These are phyloP conservation scores for Musa beccarii DNA, from an alignment of 176 grass and related monocot genomes.

Conservation along the genomic window DNA sequence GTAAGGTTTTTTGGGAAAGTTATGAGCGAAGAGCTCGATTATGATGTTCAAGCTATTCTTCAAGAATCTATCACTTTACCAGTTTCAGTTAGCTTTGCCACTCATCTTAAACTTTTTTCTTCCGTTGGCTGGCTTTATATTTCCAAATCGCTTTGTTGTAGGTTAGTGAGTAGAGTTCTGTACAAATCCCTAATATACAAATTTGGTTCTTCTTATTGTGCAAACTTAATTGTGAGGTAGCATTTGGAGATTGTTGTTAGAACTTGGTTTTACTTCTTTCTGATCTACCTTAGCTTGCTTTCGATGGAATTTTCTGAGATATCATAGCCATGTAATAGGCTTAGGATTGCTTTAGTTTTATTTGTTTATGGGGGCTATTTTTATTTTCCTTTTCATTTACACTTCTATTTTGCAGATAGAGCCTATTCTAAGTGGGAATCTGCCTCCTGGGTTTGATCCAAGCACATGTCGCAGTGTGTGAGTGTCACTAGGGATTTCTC, in stretches of 20 bases:
- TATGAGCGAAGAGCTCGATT: background rate
- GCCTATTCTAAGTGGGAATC: slow-evolving; percentile 85
- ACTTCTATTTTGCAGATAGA: slow-evolving; percentile 68
- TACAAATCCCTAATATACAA: too few species aligned
- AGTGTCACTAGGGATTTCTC: slow-evolving; percentile 31
- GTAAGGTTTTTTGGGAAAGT: background rate
- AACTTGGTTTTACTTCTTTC: background rate
- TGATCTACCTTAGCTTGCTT: background rate
- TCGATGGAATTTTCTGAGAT: background rate
- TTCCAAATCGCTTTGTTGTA: too few species aligned
- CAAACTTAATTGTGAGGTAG: background rate
- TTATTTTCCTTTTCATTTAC: slow-evolving; percentile 34
- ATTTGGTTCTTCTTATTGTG: too few species aligned
- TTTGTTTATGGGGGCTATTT: slow-evolving; percentile 9
- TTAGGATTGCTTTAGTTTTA: background rate
- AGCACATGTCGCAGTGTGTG: slow-evolving; percentile 97
- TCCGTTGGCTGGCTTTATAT: too few species aligned
- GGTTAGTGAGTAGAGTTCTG: too few species aligned
- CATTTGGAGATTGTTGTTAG: background rate
- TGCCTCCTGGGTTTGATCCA: slow-evolving; percentile 99
- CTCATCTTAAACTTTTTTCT: too few species aligned
- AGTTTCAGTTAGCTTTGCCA: background rate
- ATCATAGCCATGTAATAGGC: background rate
- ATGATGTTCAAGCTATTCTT: too few species aligned
- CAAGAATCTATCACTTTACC: too few species aligned